A percentile compares a stretch with the other conserved stretches of the same genome.
Evolutionary conservation across 345 rosid genomes (phyloP).

Genomic region (Noccaea bulbosa): DNA sequence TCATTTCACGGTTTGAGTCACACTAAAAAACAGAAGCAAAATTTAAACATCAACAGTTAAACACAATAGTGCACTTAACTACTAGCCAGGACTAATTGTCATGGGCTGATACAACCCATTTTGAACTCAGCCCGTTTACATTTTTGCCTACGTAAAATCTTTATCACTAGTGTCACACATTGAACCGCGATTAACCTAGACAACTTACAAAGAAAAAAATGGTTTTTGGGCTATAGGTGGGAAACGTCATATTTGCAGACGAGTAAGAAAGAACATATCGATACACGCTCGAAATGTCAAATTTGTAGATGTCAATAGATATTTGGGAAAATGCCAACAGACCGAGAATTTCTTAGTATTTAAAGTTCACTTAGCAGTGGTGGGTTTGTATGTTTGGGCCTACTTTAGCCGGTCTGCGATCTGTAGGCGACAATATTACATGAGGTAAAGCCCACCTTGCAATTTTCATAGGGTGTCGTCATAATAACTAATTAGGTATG

Average conservation of each 20-base stretch:
- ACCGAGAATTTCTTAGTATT: background rate
- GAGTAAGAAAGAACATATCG: too few species aligned
- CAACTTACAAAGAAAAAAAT: background rate
- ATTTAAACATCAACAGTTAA: too few species aligned
- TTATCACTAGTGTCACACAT: background rate
- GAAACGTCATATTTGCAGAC: too few species aligned
- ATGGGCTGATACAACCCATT: background rate
- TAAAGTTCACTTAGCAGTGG: background rate
- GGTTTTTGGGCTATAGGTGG: background rate
- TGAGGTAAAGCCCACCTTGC: constrained; percentile 17
- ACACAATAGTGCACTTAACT: too few species aligned
- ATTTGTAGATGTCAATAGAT: too few species aligned
- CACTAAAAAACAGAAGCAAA: too few species aligned
- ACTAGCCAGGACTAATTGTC: background rate
- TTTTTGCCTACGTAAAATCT: background rate
- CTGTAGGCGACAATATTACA: background rate
- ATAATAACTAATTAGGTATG: background rate
- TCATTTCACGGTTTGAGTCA: too few species aligned
- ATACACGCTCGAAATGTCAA: too few species aligned
- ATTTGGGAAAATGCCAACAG: background rate
- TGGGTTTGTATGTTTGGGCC: constrained; percentile 23
- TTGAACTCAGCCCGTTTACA: constrained; percentile 10
- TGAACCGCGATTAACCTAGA: background rate
- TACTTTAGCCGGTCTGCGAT: background rate
- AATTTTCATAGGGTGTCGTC: background rate